Conservation (phyloP, 2,329 filamentous ascomycete genomes). For the Paecilomyces niveus region DNA sequence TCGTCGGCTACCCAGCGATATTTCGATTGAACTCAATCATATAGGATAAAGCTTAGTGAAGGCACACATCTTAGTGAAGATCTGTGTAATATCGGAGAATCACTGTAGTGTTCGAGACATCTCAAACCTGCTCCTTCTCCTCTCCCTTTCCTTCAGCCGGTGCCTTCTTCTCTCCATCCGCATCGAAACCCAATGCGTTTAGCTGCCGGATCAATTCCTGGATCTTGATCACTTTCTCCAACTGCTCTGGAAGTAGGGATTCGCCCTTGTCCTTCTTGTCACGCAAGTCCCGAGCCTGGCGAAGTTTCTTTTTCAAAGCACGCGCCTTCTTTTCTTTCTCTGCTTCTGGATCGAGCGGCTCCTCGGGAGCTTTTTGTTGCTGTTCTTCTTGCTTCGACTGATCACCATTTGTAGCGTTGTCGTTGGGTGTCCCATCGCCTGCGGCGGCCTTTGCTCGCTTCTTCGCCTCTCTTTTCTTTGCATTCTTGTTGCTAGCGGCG, state of each 20-base stretch:
- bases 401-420: slow-evolving; percentile 10
- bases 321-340: slow-evolving; percentile 90
- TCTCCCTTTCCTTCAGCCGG: slow-evolving; percentile 8
- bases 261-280: slow-evolving; percentile 86
- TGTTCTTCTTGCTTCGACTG: slow-evolving; percentile 19
- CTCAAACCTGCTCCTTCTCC: slow-evolving; percentile 3
- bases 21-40: background rate
- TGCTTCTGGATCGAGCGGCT: slow-evolving; percentile 57
- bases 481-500: slow-evolving; percentile 68
- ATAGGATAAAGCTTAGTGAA: background rate
- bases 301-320: slow-evolving; percentile 87
- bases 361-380: slow-evolving; percentile 16
- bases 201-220: slow-evolving; percentile 86
- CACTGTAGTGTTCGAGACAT: background rate
- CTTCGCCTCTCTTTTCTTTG: slow-evolving; percentile 65
- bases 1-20: background rate
- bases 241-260: slow-evolving; percentile 80
- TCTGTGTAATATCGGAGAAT: background rate
- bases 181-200: slow-evolving; percentile 74
- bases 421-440: slow-evolving; percentile 1
- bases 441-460: slow-evolving; percentile 47
- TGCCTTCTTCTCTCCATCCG: slow-evolving; percentile 60
- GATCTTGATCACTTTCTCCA: slow-evolving; percentile 96
- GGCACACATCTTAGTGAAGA: background rate
- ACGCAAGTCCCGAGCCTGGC: slow-evolving; percentile 84